phyloP scores from a whole-genome alignment of 1,284 basidiomycete genomes.

The Leccinum holopus region DNA sequence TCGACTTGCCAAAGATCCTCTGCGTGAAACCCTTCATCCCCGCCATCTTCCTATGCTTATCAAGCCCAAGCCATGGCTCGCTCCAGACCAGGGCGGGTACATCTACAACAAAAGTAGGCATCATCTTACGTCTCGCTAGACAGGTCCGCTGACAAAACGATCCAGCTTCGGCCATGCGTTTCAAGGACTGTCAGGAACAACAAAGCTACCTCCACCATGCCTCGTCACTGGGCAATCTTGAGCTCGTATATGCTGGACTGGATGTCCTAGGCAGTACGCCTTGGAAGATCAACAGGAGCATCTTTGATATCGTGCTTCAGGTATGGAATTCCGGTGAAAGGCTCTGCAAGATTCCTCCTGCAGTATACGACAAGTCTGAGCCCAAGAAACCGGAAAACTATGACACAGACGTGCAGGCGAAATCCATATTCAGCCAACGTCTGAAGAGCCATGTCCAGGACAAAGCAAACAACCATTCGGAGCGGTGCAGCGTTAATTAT shows the following conservation, averaged over 20 bases:
- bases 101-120: slow-evolving; percentile 69
- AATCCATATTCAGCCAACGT: slow-evolving; percentile 58
- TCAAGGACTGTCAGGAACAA: slow-evolving; percentile 91
- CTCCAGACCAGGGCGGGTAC: slow-evolving; percentile 83
- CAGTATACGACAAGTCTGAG: slow-evolving; percentile 56
- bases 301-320: slow-evolving; percentile 71
- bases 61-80: slow-evolving; percentile 86
- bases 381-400: slow-evolving; percentile 64
- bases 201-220: slow-evolving; percentile 78
- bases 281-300: slow-evolving; percentile 83
- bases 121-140: not conserved
- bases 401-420: slow-evolving; percentile 66
- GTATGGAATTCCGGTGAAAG: slow-evolving; percentile 85
- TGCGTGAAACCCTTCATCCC: slow-evolving; percentile 83
- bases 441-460: slow-evolving; percentile 61
- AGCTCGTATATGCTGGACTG: slow-evolving; percentile 85
- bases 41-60: slow-evolving; percentile 97
- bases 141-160: slow-evolving; percentile 2
- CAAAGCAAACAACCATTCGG: slow-evolving; percentile 83
- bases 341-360: slow-evolving; percentile 71
- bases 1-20: slow-evolving; percentile 74
- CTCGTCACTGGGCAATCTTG: slow-evolving; percentile 73
- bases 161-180: slow-evolving; percentile 81
- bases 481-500: slow-evolving; percentile 94
- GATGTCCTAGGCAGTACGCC: slow-evolving; percentile 91